These are phyloP conservation scores for Erigeron philadelphicus DNA, from an alignment of 140 eudicot species.

Conservation along the genomic window DNA sequence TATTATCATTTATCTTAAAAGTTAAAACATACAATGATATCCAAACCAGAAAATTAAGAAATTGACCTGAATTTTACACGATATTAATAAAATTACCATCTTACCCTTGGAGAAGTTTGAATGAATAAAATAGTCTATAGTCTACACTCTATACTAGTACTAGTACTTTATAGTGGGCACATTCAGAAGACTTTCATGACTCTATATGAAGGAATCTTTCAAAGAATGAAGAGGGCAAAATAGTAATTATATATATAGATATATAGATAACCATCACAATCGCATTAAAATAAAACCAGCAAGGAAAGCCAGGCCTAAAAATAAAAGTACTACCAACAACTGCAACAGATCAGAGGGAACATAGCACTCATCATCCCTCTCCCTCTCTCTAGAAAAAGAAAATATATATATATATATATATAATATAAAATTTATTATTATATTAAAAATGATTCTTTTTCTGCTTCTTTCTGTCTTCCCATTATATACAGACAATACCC, in stretches of 20 bases:
- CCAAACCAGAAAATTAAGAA: slow-evolving; percentile 28
- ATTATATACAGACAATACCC: slow-evolving; percentile 29
- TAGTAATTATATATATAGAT: slow-evolving; percentile 9
- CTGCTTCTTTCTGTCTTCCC: slow-evolving; percentile 16
- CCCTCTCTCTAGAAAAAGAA: slow-evolving; percentile 24
- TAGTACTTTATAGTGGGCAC: slow-evolving; percentile 9
- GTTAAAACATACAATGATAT: not conserved
- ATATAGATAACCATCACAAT: slow-evolving; percentile 13
- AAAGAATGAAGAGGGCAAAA: not conserved
- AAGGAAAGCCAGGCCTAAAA: slow-evolving; percentile 44
- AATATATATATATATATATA: not conserved
- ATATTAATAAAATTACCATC: not conserved
- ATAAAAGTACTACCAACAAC: slow-evolving; percentile 60
- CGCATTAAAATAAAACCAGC: slow-evolving; percentile 17
- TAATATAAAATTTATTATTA: too few species aligned
- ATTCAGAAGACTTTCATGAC: slow-evolving; percentile 19
- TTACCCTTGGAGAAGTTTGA: slow-evolving; percentile 15
- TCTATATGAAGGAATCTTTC: slow-evolving; percentile 21
- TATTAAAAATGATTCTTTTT: slow-evolving; percentile 2
- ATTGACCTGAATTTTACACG: slow-evolving; percentile 22
- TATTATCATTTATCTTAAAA: slow-evolving; percentile 11
- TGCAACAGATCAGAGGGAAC: slow-evolving; percentile 41
- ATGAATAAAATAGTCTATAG: slow-evolving; percentile 3
- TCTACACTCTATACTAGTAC: too few species aligned
- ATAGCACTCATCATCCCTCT: not conserved